Percentiles rank a stretch among this genome's conserved stretches.
Evolutionary conservation across 169 alveolate species (phyloP).

Genomic region (Nephromyces sp.): DNA sequence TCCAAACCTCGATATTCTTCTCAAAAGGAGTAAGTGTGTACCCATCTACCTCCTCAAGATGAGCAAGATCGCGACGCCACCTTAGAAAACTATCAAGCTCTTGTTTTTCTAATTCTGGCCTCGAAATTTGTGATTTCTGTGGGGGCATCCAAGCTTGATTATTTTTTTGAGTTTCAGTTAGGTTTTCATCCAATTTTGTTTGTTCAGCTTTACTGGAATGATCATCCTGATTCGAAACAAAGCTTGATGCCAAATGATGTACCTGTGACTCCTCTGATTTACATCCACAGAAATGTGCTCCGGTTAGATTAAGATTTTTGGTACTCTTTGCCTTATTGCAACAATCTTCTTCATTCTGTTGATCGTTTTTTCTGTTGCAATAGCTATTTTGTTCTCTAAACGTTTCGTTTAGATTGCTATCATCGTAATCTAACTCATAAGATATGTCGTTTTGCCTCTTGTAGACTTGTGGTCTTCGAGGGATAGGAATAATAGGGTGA

Average conservation of each 20-base stretch:
- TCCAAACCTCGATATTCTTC: conserved; percentile 95
- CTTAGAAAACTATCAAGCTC: conserved; percentile 26
- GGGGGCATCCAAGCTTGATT: too few relatives aligned
- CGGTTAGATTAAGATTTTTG: too few relatives aligned
- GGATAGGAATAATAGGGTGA: not conserved
- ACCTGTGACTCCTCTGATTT: not conserved
- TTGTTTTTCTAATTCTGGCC: conserved; percentile 13
- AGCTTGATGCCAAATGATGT: not conserved
- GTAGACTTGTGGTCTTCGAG: not conserved
- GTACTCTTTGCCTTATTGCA: not conserved
- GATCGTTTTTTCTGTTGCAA: not conserved
- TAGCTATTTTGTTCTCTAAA: not conserved
- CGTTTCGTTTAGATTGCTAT: not conserved
- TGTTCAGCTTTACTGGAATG: not conserved
- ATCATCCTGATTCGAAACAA: not conserved
- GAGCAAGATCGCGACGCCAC: conserved; percentile 32
- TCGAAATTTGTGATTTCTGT: not conserved
- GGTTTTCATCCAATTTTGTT: not conserved
- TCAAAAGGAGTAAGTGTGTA: conserved; percentile 91
- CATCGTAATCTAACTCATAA: not conserved
- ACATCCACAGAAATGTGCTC: too few relatives aligned
- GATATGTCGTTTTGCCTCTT: not conserved
- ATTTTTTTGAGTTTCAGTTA: too few relatives aligned
- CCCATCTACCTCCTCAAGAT: conserved; percentile 21
- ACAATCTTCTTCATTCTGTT: not conserved